Evolutionary conservation across 2,329 filamentous ascomycete species (phyloP).

Genomic region (Colletotrichum lentis): DNA sequence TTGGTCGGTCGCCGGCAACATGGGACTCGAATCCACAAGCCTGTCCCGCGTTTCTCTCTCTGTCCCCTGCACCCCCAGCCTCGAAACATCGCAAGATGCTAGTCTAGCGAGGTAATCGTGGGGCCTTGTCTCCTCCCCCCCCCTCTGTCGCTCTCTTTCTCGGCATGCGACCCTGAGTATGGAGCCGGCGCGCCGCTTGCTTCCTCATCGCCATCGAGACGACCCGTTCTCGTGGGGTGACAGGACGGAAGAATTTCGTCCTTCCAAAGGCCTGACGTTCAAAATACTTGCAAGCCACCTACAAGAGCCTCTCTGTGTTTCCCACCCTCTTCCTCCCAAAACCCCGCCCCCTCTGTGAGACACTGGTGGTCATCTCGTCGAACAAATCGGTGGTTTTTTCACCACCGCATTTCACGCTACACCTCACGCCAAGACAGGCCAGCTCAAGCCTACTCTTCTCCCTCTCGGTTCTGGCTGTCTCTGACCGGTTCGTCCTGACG

Average conservation of each 20-base stretch:
- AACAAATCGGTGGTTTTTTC: neutral
- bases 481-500: neutral
- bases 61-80: neutral
- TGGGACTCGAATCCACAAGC: slow-evolving; percentile 9
- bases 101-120: neutral
- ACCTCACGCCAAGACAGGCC: slow-evolving; percentile 5
- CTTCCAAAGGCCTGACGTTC: slow-evolving; percentile 17
- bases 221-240: neutral
- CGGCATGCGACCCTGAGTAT: neutral
- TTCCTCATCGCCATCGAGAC: neutral
- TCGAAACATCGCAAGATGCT: neutral
- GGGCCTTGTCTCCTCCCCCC: neutral
- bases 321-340: neutral
- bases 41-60: neutral
- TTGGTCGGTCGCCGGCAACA: slow-evolving; percentile 10
- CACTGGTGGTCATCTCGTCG: neutral
- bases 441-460: neutral
- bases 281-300: slow-evolving; percentile 7
- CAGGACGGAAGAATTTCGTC: slow-evolving; percentile 17
- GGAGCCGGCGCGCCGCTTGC: neutral
- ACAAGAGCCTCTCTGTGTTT: slow-evolving; percentile 12
- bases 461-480: neutral
- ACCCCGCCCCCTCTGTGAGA: neutral
- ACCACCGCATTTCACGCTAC: neutral
- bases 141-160: neutral